Conservation (phyloP, 495 filamentous ascomycete genomes). For the Xylaria scruposa region DNA sequence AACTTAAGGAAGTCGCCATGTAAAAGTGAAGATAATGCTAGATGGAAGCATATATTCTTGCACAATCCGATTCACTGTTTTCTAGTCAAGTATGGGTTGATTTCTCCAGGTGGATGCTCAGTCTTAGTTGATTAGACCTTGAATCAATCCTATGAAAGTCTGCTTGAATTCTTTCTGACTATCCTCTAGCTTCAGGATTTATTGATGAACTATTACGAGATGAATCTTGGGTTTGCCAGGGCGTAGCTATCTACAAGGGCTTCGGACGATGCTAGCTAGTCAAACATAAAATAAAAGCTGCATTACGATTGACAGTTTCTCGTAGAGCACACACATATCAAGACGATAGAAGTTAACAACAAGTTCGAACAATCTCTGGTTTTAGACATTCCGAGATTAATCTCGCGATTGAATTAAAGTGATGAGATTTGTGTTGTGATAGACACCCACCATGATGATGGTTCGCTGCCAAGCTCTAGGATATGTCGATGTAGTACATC, state of each 20-base stretch:
- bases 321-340: too few species aligned
- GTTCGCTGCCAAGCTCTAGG: not conserved
- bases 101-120: not conserved
- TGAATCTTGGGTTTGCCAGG: not conserved
- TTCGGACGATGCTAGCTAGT: not conserved
- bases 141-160: not conserved
- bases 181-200: not conserved
- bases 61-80: not conserved
- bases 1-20: slow-evolving; percentile 35
- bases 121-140: not conserved
- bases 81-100: not conserved
- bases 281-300: too few species aligned
- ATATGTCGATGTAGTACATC: not conserved
- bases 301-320: too few species aligned
- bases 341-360: too few species aligned
- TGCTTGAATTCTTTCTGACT: not conserved
- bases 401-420: too few species aligned
- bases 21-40: not conserved
- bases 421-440: too few species aligned
- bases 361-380: too few species aligned
- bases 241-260: not conserved
- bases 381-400: too few species aligned
- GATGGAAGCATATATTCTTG: not conserved
- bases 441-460: too few species aligned
- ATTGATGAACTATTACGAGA: not conserved